Percentiles rank a stretch among this genome's conserved stretches.
Conservation (phyloP, 2,329 filamentous ascomycete genomes). For the Pseudogymnoascus verrucosus region DNA sequence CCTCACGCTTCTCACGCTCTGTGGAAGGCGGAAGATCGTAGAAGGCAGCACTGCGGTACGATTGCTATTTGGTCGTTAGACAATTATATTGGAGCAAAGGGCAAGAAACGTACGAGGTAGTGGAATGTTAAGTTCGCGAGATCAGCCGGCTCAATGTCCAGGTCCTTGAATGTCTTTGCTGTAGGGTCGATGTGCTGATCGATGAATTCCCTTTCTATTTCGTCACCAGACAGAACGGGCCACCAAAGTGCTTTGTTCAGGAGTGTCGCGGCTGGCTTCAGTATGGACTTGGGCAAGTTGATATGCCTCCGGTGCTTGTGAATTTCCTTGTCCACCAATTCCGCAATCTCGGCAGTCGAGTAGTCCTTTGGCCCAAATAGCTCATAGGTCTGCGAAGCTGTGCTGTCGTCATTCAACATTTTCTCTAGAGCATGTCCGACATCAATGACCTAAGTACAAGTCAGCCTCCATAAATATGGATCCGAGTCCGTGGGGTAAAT, state of each 20-base stretch:
- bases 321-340: slow-evolving; percentile 86
- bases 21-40: slow-evolving; percentile 93
- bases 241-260: slow-evolving; percentile 86
- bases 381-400: slow-evolving; percentile 85
- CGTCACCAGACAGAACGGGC: slow-evolving; percentile 72
- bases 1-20: slow-evolving; percentile 87
- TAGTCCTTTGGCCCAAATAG: slow-evolving; percentile 92
- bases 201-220: slow-evolving; percentile 86
- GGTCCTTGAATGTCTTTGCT: slow-evolving; percentile 92
- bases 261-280: slow-evolving; percentile 66
- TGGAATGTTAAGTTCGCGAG: slow-evolving; percentile 83
- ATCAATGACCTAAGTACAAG: slow-evolving; percentile 61
- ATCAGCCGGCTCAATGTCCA: slow-evolving; percentile 83
- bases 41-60: slow-evolving; percentile 78
- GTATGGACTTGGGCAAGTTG: slow-evolving; percentile 74
- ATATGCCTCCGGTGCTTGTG: slow-evolving; percentile 82
- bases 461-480: neutral
- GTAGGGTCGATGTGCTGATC: slow-evolving; percentile 84
- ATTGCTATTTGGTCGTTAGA: slow-evolving; percentile 56
- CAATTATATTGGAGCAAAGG: neutral
- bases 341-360: slow-evolving; percentile 76
- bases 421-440: slow-evolving; percentile 80
- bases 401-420: slow-evolving; percentile 87
- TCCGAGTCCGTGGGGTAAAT: neutral
- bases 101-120: slow-evolving; percentile 64